Percentiles rank a stretch among this genome's conserved stretches.
Evolutionary conservation across 1,284 basidiomycete genomes (phyloP).

Genomic region (Leccinum fallax): DNA sequence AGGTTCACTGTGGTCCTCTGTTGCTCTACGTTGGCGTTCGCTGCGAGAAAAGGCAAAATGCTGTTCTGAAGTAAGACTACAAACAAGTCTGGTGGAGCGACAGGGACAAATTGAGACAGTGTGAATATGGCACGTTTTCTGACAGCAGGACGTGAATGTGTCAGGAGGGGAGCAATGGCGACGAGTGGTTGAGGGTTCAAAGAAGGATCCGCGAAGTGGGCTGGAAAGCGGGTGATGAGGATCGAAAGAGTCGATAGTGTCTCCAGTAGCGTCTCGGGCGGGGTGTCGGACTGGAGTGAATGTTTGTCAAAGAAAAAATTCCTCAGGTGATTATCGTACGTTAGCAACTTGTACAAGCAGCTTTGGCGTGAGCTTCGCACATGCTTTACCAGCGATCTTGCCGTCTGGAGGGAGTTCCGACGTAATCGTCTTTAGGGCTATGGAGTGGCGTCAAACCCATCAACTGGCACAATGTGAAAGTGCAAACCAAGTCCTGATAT

Average conservation of each 20-base stretch:
- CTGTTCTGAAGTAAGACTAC: constrained; percentile 53
- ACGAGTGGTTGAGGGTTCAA: constrained; percentile 63
- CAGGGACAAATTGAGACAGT: constrained; percentile 78
- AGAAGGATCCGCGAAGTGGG: constrained; percentile 60
- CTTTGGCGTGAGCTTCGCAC: constrained; percentile 85
- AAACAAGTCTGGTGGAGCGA: constrained; percentile 60
- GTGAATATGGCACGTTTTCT: constrained; percentile 90
- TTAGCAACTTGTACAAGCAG: constrained; percentile 77
- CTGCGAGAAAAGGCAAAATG: constrained; percentile 63
- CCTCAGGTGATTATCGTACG: constrained; percentile 45
- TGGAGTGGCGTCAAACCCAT: constrained; percentile 9
- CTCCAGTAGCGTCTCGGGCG: constrained; percentile 86
- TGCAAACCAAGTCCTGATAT: constrained; percentile 87
- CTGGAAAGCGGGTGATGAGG: constrained; percentile 85
- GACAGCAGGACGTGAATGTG: constrained; percentile 78
- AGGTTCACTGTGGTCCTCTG: constrained; percentile 81
- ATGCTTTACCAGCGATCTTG: constrained; percentile 77
- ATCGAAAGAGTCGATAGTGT: constrained; percentile 91
- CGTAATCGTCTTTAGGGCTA: constrained; percentile 94
- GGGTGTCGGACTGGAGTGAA: constrained; percentile 57
- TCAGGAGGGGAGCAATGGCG: constrained; percentile 76
- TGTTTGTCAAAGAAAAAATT: constrained; percentile 16
- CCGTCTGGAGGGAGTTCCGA: constrained; percentile 84
- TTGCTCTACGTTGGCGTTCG: constrained; percentile 57
- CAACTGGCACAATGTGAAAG: not conserved